A percentile compares a stretch with the other conserved stretches of the same genome.
These are phyloP conservation scores for Solanum bulbocastanum DNA, from an alignment of 257 asterid genomes.

Conservation along the genomic window DNA sequence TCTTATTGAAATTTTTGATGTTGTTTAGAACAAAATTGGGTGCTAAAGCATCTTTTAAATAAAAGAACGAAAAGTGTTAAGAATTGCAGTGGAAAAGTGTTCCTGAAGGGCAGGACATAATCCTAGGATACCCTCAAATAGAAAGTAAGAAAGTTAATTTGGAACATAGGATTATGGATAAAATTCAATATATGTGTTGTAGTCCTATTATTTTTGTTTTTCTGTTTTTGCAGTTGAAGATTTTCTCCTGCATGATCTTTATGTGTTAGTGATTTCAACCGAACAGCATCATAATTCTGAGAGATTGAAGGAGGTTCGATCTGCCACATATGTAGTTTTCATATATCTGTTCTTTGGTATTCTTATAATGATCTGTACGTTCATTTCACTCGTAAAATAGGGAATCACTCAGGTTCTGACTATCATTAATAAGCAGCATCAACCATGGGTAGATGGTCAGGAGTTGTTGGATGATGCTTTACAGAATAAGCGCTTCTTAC, in stretches of 20 bases:
- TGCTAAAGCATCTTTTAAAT: background rate
- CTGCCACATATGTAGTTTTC: background rate
- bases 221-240: constrained; percentile 48
- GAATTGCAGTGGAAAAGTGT: background rate
- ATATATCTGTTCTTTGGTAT: background rate
- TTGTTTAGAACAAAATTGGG: background rate
- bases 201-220: background rate
- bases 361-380: background rate
- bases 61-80: background rate
- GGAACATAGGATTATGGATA: background rate
- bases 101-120: background rate
- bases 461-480: constrained; percentile 53
- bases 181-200: background rate
- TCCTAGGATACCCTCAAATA: background rate
- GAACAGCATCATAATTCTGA: constrained; percentile 31
- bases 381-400: constrained; percentile 19
- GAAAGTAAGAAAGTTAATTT: background rate
- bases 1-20: background rate
- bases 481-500: constrained; percentile 35
- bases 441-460: constrained; percentile 57
- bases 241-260: constrained; percentile 55
- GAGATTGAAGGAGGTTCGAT: constrained; percentile 50
- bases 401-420: constrained; percentile 56
- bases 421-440: constrained; percentile 37
- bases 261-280: constrained; percentile 38